phyloP scores from a whole-genome alignment of 208 protist species.

The Spongospora subterranea region DNA sequence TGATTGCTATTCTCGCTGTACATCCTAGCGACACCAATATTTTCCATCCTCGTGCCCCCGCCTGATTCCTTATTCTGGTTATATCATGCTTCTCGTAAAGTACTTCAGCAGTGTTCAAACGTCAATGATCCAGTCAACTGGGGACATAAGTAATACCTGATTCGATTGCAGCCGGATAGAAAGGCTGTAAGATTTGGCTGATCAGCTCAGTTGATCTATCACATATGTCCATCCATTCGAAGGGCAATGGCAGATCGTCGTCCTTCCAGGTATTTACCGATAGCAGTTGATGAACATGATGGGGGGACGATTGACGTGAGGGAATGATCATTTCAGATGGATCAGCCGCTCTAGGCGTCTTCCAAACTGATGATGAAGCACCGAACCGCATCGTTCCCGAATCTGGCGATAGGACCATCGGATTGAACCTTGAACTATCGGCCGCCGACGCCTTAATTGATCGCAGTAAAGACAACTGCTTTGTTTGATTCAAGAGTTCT shows the following conservation, averaged over 20 bases:
- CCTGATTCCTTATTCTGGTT: neutral
- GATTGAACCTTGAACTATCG: neutral
- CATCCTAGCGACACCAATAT: constrained; percentile 4
- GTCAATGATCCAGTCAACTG: neutral
- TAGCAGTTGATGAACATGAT: constrained; percentile 1
- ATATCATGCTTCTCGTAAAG: neutral
- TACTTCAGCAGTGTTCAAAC: neutral
- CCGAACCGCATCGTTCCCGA: neutral
- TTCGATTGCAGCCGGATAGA: neutral
- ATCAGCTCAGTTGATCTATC: neutral
- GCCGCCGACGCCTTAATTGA: neutral
- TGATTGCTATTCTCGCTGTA: neutral
- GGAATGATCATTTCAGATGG: neutral
- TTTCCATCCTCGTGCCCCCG: neutral
- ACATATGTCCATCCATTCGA: constrained; percentile 40
- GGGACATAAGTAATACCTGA: neutral
- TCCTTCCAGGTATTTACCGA: constrained; percentile 49
- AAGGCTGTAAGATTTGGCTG: neutral
- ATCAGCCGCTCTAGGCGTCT: neutral
- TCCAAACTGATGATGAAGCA: neutral
- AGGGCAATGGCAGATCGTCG: constrained; percentile 29
- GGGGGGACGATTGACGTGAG: neutral
- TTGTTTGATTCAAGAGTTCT: neutral
- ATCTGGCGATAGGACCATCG: neutral
- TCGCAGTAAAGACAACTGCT: constrained; percentile 26